Conservation (phyloP, 106 monocot species). For the Acorus calamus region DNA sequence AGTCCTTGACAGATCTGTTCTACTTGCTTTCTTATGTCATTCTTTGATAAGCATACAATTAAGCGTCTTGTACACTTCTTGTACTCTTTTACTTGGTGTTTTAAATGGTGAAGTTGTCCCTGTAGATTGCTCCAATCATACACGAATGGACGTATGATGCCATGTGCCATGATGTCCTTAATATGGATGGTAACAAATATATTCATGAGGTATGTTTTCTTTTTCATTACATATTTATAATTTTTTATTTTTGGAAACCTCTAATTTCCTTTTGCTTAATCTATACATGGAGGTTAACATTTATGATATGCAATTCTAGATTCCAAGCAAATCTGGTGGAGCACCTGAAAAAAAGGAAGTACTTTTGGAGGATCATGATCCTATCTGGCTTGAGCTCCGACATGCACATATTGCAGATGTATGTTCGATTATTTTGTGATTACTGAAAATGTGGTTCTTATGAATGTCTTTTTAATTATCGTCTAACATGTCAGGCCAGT, state of each 20-base stretch:
- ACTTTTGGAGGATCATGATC: conserved; percentile 98
- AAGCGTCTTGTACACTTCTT: no score
- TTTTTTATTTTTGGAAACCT: neutral
- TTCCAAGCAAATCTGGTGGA: conserved; percentile 61
- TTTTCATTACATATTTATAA: no score
- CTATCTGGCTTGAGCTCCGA: conserved; percentile 92
- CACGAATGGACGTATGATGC: conserved; percentile 99
- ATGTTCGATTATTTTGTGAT: conserved; percentile 10
- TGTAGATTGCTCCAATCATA: conserved; percentile 89
- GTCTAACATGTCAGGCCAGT: conserved; percentile 52
- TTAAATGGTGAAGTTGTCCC: no score
- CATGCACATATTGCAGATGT: conserved; percentile 98
- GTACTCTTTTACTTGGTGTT: no score
- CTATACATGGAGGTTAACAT: neutral
- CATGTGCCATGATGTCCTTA: conserved; percentile 94
- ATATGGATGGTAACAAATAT: conserved; percentile 97
- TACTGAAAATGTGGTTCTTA: neutral
- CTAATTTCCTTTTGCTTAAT: neutral
- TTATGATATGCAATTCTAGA: conserved; percentile 20
- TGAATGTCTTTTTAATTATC: neutral
- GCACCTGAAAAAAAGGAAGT: conserved; percentile 90
- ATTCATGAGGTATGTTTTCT: conserved; percentile 33
- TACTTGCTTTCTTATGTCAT: neutral
- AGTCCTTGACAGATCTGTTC: neutral
- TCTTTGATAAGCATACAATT: neutral